These are phyloP conservation scores for Erodium chrysanthum DNA, from an alignment of 441 rosid genomes.

Conservation along the genomic window DNA sequence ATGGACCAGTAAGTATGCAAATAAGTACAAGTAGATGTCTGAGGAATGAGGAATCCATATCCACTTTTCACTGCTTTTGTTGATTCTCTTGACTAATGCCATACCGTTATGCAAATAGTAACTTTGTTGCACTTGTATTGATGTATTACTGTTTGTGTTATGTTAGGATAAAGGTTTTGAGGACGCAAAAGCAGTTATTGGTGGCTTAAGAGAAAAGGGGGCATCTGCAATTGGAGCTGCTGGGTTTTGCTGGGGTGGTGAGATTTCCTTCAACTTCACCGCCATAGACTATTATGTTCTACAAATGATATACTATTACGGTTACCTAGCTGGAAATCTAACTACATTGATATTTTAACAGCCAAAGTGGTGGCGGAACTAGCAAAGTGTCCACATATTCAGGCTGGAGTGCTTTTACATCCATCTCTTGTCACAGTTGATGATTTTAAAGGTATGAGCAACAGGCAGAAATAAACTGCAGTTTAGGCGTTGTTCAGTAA, in stretches of 20 bases:
- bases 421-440: conserved; percentile 21
- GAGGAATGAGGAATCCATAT: too few relatives aligned
- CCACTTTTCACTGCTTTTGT: too few relatives aligned
- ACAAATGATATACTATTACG: too few relatives aligned
- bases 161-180: conserved; percentile 22
- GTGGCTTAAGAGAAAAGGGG: conserved; percentile 18
- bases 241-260: conserved; percentile 26
- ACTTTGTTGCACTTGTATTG: background rate
- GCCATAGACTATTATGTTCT: background rate
- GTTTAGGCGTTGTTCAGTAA: background rate
- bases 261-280: background rate
- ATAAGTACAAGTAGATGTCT: background rate
- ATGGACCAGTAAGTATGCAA: conserved; percentile 18
- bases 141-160: background rate
- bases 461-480: too few relatives aligned
- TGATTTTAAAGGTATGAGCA: conserved; percentile 18
- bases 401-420: conserved; percentile 21
- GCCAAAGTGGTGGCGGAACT: conserved; percentile 21
- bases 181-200: conserved; percentile 17
- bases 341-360: conserved; percentile 6
- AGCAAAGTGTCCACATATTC: conserved; percentile 17
- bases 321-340: background rate
- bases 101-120: too few relatives aligned
- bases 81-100: too few relatives aligned
- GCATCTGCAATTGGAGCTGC: conserved; percentile 21